Base-by-base conservation (phyloP, 352 stramenopile genomes). In the Globisporangium nagaii region DNA sequence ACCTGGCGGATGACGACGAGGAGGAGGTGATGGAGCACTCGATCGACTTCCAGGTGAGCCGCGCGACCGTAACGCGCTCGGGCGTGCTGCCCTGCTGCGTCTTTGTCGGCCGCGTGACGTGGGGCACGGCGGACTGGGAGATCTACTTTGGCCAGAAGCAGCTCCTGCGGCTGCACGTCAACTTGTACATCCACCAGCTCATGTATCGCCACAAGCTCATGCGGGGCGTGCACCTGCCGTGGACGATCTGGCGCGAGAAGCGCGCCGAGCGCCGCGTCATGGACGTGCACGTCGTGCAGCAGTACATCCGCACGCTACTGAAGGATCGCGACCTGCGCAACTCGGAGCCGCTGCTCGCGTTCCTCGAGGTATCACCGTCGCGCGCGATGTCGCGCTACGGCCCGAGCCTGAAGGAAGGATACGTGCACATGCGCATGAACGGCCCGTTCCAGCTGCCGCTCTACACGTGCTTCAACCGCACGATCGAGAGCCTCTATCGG, bases 381-480 rank as follows among this genome's bases (percentile, higher is more conserved):
- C 76, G 84, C 3, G 70, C 81, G 24, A 86, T 89, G 78, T 65
- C 82, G 24, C 73, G 79, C 7, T 84, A 89, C 20, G 84, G 84
- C 1, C 79, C 80, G 22, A 92, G 81, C 27, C 55, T 92, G 19
- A 94, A 94, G 30, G 84, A 94, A 64, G 84, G 84, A 15, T 94
- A 94, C 58, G 84, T 91, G 44, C 84, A 94, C 68, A 91, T 94
- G 84, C 82, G 84, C 65, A 89, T 91, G 54, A 94, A 92, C 62
- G 84, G 84, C 52, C 72, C 84, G 41, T 90, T 93, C 56, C 84
- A 94, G 53, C 51, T 94, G 40, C 84, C 84, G 49, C 67, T 94
- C 11, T 90, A 94, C 62, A 83, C 77, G 40, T 94, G 84, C 59
- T 88, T 91, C 34, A 92, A 88, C 56, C 82, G 74, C 43, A 89